Percentiles rank a stretch among this genome's conserved stretches.
These are phyloP conservation scores for Datisca glomerata DNA, from an alignment of 306 rosid genomes.

Conservation along the genomic window DNA sequence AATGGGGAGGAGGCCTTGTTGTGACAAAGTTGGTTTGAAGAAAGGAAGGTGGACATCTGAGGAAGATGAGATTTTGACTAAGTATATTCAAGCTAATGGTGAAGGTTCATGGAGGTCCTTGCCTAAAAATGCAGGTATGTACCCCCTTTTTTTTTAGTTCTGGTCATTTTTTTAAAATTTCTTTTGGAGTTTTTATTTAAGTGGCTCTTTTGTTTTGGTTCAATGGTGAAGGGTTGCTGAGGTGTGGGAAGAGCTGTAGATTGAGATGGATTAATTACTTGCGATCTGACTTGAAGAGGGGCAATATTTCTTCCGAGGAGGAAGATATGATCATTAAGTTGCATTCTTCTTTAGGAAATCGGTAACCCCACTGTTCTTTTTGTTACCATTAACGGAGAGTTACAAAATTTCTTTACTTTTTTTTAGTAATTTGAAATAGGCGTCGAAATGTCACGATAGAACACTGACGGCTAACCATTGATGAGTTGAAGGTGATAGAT, in stretches of 20 bases:
- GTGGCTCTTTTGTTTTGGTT: too few relatives aligned
- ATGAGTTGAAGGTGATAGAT: too few relatives aligned
- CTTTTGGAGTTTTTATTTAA: too few relatives aligned
- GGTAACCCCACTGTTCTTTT: constrained; percentile 29
- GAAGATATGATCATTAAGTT: constrained; percentile 42
- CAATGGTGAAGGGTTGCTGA: constrained; percentile 39
- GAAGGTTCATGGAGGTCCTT: constrained; percentile 90
- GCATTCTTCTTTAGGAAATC: constrained; percentile 66
- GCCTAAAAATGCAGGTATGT: constrained; percentile 70
- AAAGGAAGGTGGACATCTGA: constrained; percentile 75
- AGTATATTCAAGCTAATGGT: constrained; percentile 52
- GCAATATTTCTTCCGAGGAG: constrained; percentile 51
- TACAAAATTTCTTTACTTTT: too few relatives aligned
- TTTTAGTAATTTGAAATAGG: too few relatives aligned
- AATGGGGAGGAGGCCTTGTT: constrained; percentile 90
- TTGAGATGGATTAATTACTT: constrained; percentile 77
- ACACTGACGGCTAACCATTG: too few relatives aligned
- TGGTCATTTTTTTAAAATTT: not conserved
- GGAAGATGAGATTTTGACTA: constrained; percentile 52
- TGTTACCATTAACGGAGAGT: not conserved
- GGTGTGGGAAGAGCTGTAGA: constrained; percentile 87
- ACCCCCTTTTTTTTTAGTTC: not conserved
- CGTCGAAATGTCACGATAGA: too few relatives aligned
- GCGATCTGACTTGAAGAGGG: constrained; percentile 57
- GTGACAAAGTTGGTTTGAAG: constrained; percentile 76